Evolutionary conservation across 2,329 filamentous ascomycete species (phyloP).

Genomic region (Lasiodiplodia sp.): DNA sequence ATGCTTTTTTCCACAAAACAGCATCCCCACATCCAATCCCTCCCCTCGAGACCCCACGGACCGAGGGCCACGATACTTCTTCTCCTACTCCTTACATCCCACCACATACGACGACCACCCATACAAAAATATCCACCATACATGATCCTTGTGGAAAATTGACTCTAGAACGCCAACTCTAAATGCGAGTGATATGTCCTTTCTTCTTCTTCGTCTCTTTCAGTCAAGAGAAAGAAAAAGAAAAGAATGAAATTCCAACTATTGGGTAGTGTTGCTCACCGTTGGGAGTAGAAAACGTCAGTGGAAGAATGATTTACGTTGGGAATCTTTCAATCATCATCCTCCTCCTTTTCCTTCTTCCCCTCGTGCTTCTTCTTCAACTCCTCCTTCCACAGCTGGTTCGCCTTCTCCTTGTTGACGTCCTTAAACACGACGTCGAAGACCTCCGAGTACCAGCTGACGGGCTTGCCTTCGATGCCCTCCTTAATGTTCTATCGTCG

Average conservation of each 20-base stretch:
- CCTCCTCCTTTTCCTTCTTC: constrained; percentile 8
- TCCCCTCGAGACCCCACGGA: not conserved
- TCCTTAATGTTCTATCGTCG: constrained; percentile 89
- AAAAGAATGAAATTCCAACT: not conserved
- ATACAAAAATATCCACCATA: not conserved
- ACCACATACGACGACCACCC: not conserved
- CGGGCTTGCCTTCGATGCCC: constrained; percentile 88
- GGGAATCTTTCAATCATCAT: constrained; percentile 7
- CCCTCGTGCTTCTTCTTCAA: constrained; percentile 56
- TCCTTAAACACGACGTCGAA: constrained; percentile 90
- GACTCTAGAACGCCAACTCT: constrained; percentile 22
- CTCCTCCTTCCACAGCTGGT: constrained; percentile 73
- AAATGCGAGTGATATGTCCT: constrained; percentile 19
- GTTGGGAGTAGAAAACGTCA: not conserved
- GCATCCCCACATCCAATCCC: not conserved
- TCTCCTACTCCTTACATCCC: not conserved
- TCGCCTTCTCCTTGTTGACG: constrained; percentile 76
- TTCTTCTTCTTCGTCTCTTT: not conserved
- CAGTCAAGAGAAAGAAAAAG: not conserved
- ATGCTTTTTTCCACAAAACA: not conserved
- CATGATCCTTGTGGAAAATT: not conserved
- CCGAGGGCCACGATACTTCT: not conserved
- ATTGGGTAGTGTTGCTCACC: not conserved
- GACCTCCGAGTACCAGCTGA: constrained; percentile 92
- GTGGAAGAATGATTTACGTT: not conserved